Evolutionary conservation across 305 asterid genomes (phyloP).

Genomic region (Nicotiana rustica): DNA sequence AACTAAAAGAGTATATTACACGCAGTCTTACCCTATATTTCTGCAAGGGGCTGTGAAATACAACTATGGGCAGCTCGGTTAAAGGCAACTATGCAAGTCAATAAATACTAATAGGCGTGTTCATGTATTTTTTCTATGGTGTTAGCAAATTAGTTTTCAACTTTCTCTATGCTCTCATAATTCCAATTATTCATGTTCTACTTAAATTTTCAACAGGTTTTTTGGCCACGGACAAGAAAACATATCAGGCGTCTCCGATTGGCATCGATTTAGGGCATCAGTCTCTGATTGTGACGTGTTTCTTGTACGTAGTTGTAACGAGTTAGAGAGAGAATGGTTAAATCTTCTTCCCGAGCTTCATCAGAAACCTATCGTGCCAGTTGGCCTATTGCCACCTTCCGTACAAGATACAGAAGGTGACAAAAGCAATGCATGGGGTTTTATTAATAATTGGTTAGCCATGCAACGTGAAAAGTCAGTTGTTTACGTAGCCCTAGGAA

Average conservation of each 20-base stretch:
- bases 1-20: too few species aligned
- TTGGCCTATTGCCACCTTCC: constrained; percentile 47
- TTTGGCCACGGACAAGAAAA: constrained; percentile 8
- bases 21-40: too few species aligned
- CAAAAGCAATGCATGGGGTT: constrained; percentile 37
- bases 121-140: too few species aligned
- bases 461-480: constrained; percentile 30
- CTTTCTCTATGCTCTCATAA: not conserved
- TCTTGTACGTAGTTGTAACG: constrained; percentile 22
- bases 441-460: constrained; percentile 37
- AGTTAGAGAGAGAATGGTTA: constrained; percentile 38
- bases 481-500: constrained; percentile 50
- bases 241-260: constrained; percentile 32
- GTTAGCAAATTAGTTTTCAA: not conserved
- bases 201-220: not conserved
- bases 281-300: not conserved
- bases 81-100: too few species aligned
- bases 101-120: too few species aligned
- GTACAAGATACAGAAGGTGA: not conserved
- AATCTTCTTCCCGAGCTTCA: constrained; percentile 8
- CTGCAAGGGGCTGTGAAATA: too few species aligned
- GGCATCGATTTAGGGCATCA: not conserved
- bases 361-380: constrained; percentile 40
- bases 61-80: too few species aligned
- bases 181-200: not conserved